phyloP scores from a whole-genome alignment of 1,284 basidiomycete species.

The Fistulinella cinereoalba region DNA sequence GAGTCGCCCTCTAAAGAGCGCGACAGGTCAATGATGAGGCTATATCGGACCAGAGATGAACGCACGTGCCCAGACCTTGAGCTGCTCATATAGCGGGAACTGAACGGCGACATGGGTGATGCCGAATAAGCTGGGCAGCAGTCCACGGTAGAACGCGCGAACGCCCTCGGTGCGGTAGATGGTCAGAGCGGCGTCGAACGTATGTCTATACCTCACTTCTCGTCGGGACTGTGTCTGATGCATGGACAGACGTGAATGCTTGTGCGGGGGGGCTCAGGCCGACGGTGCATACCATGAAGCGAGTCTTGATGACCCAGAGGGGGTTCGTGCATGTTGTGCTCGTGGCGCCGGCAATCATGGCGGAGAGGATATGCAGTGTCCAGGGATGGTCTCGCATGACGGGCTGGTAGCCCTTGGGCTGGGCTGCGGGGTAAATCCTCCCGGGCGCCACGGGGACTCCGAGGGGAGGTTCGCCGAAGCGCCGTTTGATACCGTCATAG shows the following conservation, averaged over 20 bases:
- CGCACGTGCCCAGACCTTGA: conserved; percentile 82
- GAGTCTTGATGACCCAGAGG: conserved; percentile 95
- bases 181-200: conserved; percentile 79
- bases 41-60: conserved; percentile 20
- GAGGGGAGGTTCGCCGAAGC: conserved; percentile 65
- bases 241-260: conserved; percentile 2
- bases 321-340: conserved; percentile 93
- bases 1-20: conserved; percentile 47
- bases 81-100: conserved; percentile 92
- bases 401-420: conserved; percentile 78
- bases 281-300: conserved; percentile 82
- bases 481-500: conserved; percentile 88
- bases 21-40: conserved; percentile 2
- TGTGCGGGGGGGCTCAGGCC: neutral
- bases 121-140: conserved; percentile 85
- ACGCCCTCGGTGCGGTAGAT: conserved; percentile 87
- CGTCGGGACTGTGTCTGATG: conserved; percentile 72
- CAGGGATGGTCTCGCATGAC: conserved; percentile 74
- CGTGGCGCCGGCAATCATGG: conserved; percentile 88
- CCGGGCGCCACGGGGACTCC: conserved; percentile 39
- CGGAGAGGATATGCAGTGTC: conserved; percentile 84
- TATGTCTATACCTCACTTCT: conserved; percentile 80
- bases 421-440: conserved; percentile 73
- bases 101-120: conserved; percentile 93
- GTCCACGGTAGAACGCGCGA: conserved; percentile 87